Evolutionary conservation across 306 rosid genomes (phyloP), one percentile per base, ranked within the genome.

Genomic region (Castanopsis chinensis): DNA sequence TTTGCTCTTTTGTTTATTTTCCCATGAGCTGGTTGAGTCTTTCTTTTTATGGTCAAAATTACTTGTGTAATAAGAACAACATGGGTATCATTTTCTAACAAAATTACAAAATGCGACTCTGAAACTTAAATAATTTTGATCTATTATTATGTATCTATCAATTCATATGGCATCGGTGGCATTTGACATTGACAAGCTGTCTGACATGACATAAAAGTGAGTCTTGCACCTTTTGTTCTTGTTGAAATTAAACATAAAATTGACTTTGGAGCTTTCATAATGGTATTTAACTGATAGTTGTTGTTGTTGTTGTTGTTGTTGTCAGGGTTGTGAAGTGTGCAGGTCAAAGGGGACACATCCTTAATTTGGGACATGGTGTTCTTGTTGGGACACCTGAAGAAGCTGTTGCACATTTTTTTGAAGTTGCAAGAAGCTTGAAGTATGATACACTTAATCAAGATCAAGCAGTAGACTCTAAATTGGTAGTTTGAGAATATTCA

Each of bases 371-470:
- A 21, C 96, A 95, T 58, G 97, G 99, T 43, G 99, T 95, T 86
- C 94, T 95, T 52, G 93, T 90, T 30, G 92, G 94, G 76, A 92
- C 94, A 19, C 99, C 98, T 5, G 98, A 95, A 87, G 98, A 91
- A 84, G 95, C 97, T 19, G 98, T 95, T 73, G 91, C 90, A 51
- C 99, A 95, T 90, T 95, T 95, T 92, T 95, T 93, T 77, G 99
- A 95, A 19, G 99, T 92, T 41, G 85, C 98, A 30, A 92, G 90
- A 83, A 90, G 96, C 84, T 89, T 91, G 93, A 84, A 90, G 72
- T 91, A 90, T 55, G 91, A 91, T 33, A 75, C 91, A 37, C 57
- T 79, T 64, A 79, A 85, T 58, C 87, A 79, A 81, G 86, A 87
- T 52, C 82, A 76, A 28, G 61, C 88, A 19, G 86, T 80, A n/a